Percentiles rank a stretch among this genome's conserved stretches.
phyloP scores from a whole-genome alignment of 257 asterid species.

The Solanum dulcamara region DNA sequence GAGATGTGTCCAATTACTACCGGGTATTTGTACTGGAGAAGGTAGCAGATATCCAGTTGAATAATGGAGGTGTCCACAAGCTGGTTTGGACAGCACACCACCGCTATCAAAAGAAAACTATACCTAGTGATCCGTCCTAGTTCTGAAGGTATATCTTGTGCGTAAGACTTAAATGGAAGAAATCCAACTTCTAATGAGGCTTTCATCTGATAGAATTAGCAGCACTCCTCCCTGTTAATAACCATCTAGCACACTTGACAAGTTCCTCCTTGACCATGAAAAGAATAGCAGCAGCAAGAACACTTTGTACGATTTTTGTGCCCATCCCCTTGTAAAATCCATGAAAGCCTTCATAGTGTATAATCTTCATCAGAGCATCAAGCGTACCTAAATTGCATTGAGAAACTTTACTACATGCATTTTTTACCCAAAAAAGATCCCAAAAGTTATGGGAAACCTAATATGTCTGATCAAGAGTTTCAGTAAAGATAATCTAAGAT shows the following conservation, averaged over 20 bases:
- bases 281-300: slow-evolving; percentile 91
- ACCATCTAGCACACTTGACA: slow-evolving; percentile 70
- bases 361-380: slow-evolving; percentile 85
- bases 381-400: slow-evolving; percentile 49
- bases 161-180: neutral
- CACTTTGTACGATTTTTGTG: slow-evolving; percentile 89
- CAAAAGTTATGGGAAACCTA: neutral
- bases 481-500: neutral
- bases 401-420: neutral
- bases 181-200: slow-evolving; percentile 5
- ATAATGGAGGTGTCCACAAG: neutral
- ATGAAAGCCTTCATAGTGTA: slow-evolving; percentile 61
- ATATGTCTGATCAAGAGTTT: neutral
- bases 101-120: neutral
- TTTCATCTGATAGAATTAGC: slow-evolving; percentile 14
- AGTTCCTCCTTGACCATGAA: slow-evolving; percentile 99
- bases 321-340: slow-evolving; percentile 93
- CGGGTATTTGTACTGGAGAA: neutral
- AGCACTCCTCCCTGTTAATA: slow-evolving; percentile 35
- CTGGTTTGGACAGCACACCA: neutral
- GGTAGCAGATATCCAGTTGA: neutral
- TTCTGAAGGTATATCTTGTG: neutral
- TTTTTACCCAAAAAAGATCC: neutral
- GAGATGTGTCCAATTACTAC: neutral
- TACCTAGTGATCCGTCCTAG: neutral